phyloP scores from a whole-genome alignment of 768 basidiomycete genomes.

The Mycena epipterygia region DNA sequence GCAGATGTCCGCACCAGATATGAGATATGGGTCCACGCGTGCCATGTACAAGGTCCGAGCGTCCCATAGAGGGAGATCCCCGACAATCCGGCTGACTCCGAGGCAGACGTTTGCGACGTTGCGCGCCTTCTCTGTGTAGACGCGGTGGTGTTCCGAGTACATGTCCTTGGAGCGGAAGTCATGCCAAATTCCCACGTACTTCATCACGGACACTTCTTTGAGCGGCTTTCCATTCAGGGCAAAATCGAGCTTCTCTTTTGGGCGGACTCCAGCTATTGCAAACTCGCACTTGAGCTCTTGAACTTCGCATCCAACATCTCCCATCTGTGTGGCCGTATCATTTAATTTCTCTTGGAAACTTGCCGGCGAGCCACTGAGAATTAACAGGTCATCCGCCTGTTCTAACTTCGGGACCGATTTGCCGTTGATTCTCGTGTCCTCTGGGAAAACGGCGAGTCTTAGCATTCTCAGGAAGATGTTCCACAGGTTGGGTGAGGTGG shows the following conservation, averaged over 20 bases:
- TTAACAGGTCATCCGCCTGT: too few relatives aligned
- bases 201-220: slow-evolving; percentile 33
- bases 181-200: slow-evolving; percentile 8
- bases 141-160: not conserved
- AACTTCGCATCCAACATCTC: not conserved
- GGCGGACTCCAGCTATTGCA: not conserved
- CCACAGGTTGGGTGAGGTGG: slow-evolving; percentile 43
- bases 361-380: slow-evolving; percentile 29
- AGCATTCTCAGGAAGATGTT: slow-evolving; percentile 39
- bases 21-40: not conserved
- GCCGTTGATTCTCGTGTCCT: slow-evolving; percentile 30
- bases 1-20: not conserved
- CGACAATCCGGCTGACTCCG: not conserved
- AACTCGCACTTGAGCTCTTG: not conserved
- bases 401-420: slow-evolving; percentile 36
- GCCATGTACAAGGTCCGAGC: not conserved
- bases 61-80: not conserved
- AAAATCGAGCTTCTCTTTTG: not conserved
- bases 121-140: not conserved
- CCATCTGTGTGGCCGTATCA: slow-evolving; percentile 1
- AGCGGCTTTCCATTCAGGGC: not conserved
- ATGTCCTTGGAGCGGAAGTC: not conserved
- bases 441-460: slow-evolving; percentile 21
- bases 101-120: not conserved
- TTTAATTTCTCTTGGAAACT: slow-evolving; percentile 33